phyloP scores from a whole-genome alignment of 306 rosid genomes.

The Quercus bicolor region DNA sequence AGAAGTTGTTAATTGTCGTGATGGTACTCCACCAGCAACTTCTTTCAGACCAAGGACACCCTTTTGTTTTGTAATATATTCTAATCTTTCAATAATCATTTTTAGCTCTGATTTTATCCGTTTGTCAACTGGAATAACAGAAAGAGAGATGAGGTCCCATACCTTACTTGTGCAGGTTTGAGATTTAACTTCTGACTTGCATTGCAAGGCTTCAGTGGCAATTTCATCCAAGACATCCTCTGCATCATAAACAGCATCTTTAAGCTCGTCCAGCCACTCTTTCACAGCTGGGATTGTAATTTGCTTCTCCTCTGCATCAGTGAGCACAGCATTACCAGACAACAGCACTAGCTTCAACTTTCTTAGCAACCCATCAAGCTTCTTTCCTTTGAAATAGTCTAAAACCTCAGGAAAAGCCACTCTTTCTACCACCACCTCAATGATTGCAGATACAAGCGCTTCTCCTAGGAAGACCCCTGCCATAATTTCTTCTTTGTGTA shows the following conservation, averaged over 20 bases:
- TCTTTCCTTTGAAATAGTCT: constrained; percentile 1
- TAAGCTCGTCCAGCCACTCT: constrained; percentile 14
- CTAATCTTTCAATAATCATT: no score
- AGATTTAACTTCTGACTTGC: no score
- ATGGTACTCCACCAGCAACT: no score
- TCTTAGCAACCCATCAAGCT: not conserved
- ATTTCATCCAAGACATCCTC: not conserved
- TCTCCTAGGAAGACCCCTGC: not conserved
- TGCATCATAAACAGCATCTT: not conserved
- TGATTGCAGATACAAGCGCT: constrained; percentile 27
- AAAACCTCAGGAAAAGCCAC: constrained; percentile 11
- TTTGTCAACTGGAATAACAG: no score
- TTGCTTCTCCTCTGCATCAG: constrained; percentile 24
- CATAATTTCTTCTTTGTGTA: no score
- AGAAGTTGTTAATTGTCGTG: no score
- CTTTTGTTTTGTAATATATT: no score
- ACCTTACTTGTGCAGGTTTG: no score
- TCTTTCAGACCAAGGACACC: no score
- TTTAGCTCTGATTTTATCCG: no score
- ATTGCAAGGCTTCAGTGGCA: no score
- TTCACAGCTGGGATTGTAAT: not conserved
- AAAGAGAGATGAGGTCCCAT: no score
- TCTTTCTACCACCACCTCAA: constrained; percentile 22
- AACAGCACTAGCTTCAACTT: constrained; percentile 6
- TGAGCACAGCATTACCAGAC: not conserved